A percentile compares a stretch with the other conserved stretches of the same genome.
These are phyloP conservation scores for Knufia petricola DNA, from an alignment of 2,329 filamentous ascomycete genomes.

Conservation along the genomic window DNA sequence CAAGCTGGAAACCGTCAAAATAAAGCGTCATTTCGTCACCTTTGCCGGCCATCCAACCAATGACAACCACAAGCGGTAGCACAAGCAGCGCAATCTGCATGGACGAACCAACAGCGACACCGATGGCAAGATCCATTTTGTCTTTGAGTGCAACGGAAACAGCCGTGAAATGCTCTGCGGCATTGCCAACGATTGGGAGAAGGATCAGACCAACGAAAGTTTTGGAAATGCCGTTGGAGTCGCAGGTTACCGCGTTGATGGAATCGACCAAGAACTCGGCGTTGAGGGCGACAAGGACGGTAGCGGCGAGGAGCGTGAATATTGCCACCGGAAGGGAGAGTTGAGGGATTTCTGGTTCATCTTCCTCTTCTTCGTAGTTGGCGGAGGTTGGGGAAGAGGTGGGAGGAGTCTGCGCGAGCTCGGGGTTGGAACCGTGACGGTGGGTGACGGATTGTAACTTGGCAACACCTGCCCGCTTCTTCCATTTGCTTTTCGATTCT, in stretches of 20 bases:
- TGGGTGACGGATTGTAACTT: not conserved
- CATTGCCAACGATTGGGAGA: conserved; percentile 56
- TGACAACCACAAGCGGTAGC: conserved; percentile 49
- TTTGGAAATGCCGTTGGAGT: conserved; percentile 40
- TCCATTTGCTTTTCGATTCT: conserved; percentile 12
- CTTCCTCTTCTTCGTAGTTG: conserved; percentile 39
- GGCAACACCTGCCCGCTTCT: not conserved
- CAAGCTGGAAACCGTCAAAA: conserved; percentile 83
- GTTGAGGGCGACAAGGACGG: conserved; percentile 70
- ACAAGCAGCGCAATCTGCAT: conserved; percentile 58
- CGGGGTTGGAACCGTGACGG: not conserved
- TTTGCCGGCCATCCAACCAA: conserved; percentile 52
- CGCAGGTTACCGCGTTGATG: conserved; percentile 45
- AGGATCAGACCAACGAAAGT: conserved; percentile 57
- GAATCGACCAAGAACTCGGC: conserved; percentile 54
- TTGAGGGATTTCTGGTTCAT: conserved; percentile 64
- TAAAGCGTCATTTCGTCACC: conserved; percentile 58
- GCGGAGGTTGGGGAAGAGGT: not conserved
- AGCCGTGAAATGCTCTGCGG: conserved; percentile 56
- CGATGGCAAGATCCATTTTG: conserved; percentile 60
- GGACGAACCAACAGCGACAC: conserved; percentile 55
- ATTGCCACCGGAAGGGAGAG: conserved; percentile 64
- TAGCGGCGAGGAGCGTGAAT: conserved; percentile 60
- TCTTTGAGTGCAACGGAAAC: conserved; percentile 54
- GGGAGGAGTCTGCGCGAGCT: not conserved